These are phyloP conservation scores for Hypoxylon sp. DNA, from an alignment of 2,329 filamentous ascomycete genomes.

Conservation along the genomic window DNA sequence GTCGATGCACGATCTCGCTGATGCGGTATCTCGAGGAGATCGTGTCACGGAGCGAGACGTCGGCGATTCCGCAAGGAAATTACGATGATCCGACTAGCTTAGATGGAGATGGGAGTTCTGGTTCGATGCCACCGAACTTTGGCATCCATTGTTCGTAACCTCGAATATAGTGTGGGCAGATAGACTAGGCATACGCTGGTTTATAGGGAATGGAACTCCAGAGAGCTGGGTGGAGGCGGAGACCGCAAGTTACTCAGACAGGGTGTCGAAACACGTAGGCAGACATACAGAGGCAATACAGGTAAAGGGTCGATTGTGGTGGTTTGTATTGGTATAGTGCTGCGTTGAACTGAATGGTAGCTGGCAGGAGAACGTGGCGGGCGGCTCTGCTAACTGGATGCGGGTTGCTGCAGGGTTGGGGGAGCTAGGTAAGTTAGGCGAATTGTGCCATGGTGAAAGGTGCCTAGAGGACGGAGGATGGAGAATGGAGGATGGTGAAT, in stretches of 20 bases:
- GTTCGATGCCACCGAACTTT: slow-evolving; percentile 56
- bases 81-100: slow-evolving; percentile 40
- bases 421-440: slow-evolving; percentile 48
- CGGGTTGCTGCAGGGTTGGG: slow-evolving; percentile 51
- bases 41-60: slow-evolving; percentile 17
- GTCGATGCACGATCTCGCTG: slow-evolving; percentile 31
- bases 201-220: slow-evolving; percentile 20
- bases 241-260: slow-evolving; percentile 21
- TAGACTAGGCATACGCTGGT: slow-evolving; percentile 35
- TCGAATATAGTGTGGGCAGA: slow-evolving; percentile 40
- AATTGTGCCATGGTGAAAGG: slow-evolving; percentile 48
- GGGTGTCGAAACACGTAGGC: slow-evolving; percentile 43
- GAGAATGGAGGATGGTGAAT: slow-evolving; percentile 6
- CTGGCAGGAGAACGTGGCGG: slow-evolving; percentile 42
- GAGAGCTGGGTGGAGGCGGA: slow-evolving; percentile 23
- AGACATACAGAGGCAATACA: slow-evolving; percentile 41
- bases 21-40: slow-evolving; percentile 25
- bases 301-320: slow-evolving; percentile 25
- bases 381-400: slow-evolving; percentile 55
- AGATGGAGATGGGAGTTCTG: slow-evolving; percentile 48
- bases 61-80: slow-evolving; percentile 30
- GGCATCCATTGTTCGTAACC: slow-evolving; percentile 56
- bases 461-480: slow-evolving; percentile 26
- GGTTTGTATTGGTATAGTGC: slow-evolving; percentile 18
- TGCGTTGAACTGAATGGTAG: slow-evolving; percentile 25